A percentile compares a stretch with the other conserved stretches of the same genome.
These are phyloP conservation scores for Ogataea dorogensis DNA, from an alignment of 805 yeast species.

Conservation along the genomic window DNA sequence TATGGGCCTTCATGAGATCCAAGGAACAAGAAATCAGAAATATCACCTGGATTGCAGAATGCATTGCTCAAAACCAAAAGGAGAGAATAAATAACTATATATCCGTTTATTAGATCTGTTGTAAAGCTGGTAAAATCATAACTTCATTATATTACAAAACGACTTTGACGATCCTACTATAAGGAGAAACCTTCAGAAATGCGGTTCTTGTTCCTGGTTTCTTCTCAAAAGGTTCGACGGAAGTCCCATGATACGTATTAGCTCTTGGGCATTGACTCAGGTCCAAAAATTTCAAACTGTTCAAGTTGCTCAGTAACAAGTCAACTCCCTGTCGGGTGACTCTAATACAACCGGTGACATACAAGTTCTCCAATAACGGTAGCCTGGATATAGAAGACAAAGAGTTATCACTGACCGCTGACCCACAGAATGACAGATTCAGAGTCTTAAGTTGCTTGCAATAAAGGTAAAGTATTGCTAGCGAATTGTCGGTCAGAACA, in stretches of 20 bases:
- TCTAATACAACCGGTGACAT: slow-evolving; percentile 67
- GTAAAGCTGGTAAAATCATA: slow-evolving; percentile 4
- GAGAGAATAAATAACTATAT: slow-evolving; percentile 90
- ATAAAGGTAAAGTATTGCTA: slow-evolving; percentile 66
- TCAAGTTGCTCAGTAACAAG: slow-evolving; percentile 56
- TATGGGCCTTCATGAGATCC: slow-evolving; percentile 96
- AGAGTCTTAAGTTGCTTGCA: slow-evolving; percentile 53
- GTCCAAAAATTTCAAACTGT: slow-evolving; percentile 51
- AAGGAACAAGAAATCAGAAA: slow-evolving; percentile 96
- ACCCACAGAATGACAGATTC: slow-evolving; percentile 72
- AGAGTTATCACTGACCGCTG: slow-evolving; percentile 75
- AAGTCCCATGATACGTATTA: slow-evolving; percentile 58
- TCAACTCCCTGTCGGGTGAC: slow-evolving; percentile 79
- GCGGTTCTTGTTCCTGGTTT: slow-evolving; percentile 55
- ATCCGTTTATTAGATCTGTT: slow-evolving; percentile 59
- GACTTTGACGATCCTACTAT: slow-evolving; percentile 56
- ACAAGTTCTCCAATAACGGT: slow-evolving; percentile 45
- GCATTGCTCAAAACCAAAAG: slow-evolving; percentile 98
- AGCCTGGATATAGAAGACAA: slow-evolving; percentile 59
- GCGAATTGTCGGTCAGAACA: slow-evolving; percentile 64
- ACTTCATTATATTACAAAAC: slow-evolving; percentile 37
- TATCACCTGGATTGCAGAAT: slow-evolving; percentile 99
- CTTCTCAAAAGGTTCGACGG: slow-evolving; percentile 53
- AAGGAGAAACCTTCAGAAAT: slow-evolving; percentile 48
- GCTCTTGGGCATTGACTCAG: slow-evolving; percentile 73